These are phyloP conservation scores for Areca catechu DNA, from an alignment of 176 grass and related monocot species.

Conservation along the genomic window DNA sequence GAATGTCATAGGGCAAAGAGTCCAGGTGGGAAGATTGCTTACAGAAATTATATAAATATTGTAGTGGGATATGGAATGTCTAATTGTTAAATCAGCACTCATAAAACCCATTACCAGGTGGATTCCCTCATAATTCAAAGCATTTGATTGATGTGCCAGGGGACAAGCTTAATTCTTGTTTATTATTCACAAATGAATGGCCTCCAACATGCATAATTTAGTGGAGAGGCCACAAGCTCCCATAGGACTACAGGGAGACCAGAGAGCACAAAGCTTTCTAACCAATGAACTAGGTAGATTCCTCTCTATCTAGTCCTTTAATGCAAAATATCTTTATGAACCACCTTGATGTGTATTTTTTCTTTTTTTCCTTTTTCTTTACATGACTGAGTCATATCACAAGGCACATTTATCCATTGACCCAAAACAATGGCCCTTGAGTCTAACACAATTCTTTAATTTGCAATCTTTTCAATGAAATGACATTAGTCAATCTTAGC, in stretches of 20 bases:
- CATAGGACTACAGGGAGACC: conserved; percentile 5
- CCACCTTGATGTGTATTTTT: no score
- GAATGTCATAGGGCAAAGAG: background rate
- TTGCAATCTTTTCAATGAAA: no score
- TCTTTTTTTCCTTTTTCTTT: no score
- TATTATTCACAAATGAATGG: conserved; percentile 9
- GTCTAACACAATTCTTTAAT: no score
- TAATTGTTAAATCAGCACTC: conserved; percentile 12
- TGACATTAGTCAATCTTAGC: no score
- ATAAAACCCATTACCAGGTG: conserved; percentile 8
- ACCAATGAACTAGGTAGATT: conserved; percentile 54
- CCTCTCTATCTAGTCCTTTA: conserved; percentile 36
- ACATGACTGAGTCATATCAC: no score
- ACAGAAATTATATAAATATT: background rate
- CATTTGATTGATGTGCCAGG: conserved; percentile 40
- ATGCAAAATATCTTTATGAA: no score
- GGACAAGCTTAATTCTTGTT: conserved; percentile 3
- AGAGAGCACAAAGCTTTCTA: conserved; percentile 20
- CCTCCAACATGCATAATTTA: conserved; percentile 15
- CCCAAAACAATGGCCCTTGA: no score
- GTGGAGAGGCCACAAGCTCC: conserved; percentile 26
- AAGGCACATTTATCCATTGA: no score
- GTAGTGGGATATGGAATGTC: background rate
- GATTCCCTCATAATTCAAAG: conserved; percentile 16
- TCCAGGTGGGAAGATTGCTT: background rate